Base-by-base conservation (phyloP, 495 filamentous ascomycete genomes). In the Penicillium parvum region DNA sequence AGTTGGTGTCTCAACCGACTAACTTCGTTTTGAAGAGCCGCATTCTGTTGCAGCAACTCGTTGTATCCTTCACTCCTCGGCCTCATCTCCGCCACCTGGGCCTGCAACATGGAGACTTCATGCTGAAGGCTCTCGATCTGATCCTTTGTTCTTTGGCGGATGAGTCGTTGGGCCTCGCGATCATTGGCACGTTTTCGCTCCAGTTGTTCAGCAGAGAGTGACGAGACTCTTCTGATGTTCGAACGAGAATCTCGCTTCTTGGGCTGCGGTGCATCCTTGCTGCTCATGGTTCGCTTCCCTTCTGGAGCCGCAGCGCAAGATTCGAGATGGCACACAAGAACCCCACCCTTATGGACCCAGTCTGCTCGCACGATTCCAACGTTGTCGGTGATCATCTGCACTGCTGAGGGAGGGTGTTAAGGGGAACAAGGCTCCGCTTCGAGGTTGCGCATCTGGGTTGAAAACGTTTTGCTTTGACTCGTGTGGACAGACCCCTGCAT, bases 181-280 rank as follows among this genome's bases (percentile, higher is more conserved):
- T 83, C 79, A 56, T 81, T 81, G 36, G 77, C 77, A 38, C 79
- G 72, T 50, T 83, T 83, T 32, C 78, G 66, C 43, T 83, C 79
- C 17, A 83, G 63, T 49, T 83, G 78, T 29, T 78, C 77, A 17
- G 72, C 68, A 4, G 75, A 76, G 36, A 83, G 60, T 2, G 73
- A 72, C 5, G 76, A 69, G 23, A 83, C 79, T 49, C 75, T 82
- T 43, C 80, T 67, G 19, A 77, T 76, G 2, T 79, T 78, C 11
- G 76, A 75, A 46, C 79, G 69, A 16, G 78, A 75, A 33, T 75
- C 72, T 35, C 64, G 57, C 41, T 57, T 66, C 42, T 60, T 68
- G 16, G 46, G 37, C 16, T 51, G 41, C 1, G 32, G 41, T 2
- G 9, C 29, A 3, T 53, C 51, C 20, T 42, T 43, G 26, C 43